Percentiles rank a stretch among this genome's conserved stretches.
Conservation (phyloP, 73 alveolate genomes). For the Paraurostyla sp. region DNA sequence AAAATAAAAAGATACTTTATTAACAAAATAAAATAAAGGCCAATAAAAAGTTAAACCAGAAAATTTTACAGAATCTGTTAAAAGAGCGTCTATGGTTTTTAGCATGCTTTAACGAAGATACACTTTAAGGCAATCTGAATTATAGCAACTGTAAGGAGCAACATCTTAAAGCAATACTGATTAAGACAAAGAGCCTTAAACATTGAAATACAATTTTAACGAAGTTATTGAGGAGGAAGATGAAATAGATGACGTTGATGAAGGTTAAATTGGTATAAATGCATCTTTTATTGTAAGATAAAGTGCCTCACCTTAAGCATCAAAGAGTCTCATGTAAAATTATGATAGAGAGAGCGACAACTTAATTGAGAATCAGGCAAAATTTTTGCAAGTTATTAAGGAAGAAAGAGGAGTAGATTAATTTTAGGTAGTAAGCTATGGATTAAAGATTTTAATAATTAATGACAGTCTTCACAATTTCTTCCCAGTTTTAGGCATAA, state of each 20-base stretch:
- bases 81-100: conserved; percentile 50
- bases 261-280: background rate
- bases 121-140: background rate
- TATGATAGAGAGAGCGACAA: background rate
- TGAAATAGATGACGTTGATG: conserved; percentile 53
- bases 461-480: conserved; percentile 58
- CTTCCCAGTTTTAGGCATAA: conserved; percentile 61
- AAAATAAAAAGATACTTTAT: background rate
- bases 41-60: background rate
- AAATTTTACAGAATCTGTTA: conserved; percentile 41
- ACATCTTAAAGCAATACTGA: background rate
- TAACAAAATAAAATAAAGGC: background rate
- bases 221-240: conserved; percentile 11
- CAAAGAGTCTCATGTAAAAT: background rate
- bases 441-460: conserved; percentile 51
- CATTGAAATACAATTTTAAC: too few species aligned
- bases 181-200: background rate
- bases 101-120: background rate
- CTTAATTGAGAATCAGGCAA: background rate
- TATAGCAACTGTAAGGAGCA: background rate
- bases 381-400: background rate
- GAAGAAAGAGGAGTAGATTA: conserved; percentile 58
- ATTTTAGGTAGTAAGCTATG: conserved; percentile 57
- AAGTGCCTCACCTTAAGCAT: conserved; percentile 36
- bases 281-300: too few species aligned